Evolutionary conservation across 23 red algal species (phyloP).

Genomic region (Cyanidiococcus yangmingshanensis): DNA sequence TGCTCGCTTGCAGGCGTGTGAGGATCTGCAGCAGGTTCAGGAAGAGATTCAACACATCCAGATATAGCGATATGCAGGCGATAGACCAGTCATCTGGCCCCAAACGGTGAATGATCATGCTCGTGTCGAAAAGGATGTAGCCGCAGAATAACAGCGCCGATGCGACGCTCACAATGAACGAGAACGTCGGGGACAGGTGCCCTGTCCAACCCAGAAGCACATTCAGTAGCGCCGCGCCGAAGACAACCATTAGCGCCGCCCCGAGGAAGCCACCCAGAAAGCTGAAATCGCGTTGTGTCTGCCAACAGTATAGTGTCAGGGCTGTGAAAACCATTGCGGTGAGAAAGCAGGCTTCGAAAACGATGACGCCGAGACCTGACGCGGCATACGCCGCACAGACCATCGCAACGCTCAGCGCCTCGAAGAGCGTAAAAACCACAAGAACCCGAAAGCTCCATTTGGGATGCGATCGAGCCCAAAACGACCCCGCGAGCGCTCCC

Average conservation of each 20-base stretch:
- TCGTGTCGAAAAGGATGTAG: slow-evolving; percentile 96
- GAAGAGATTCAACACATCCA: slow-evolving; percentile 92
- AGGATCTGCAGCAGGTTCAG: slow-evolving; percentile 84
- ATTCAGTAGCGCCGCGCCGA: slow-evolving; percentile 57
- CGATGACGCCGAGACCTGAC: slow-evolving; percentile 45
- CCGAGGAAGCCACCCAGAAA: slow-evolving; percentile 79
- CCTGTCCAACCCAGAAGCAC: slow-evolving; percentile 54
- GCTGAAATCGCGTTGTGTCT: slow-evolving; percentile 68
- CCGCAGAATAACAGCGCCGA: slow-evolving; percentile 58
- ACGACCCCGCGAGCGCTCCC: slow-evolving; percentile 44
- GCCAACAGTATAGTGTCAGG: slow-evolving; percentile 74
- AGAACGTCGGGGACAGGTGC: slow-evolving; percentile 28
- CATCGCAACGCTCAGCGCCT: slow-evolving; percentile 46
- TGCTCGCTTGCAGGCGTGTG: slow-evolving; percentile 34
- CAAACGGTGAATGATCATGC: slow-evolving; percentile 74
- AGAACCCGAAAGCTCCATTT: slow-evolving; percentile 56
- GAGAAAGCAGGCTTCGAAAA: slow-evolving; percentile 59
- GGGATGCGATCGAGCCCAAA: slow-evolving; percentile 47
- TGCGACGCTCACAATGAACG: slow-evolving; percentile 50
- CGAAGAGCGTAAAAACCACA: slow-evolving; percentile 48
- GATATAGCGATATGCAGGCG: slow-evolving; percentile 38
- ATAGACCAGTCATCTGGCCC: slow-evolving; percentile 71
- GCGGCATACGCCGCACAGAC: slow-evolving; percentile 63
- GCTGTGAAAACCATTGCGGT: slow-evolving; percentile 54
- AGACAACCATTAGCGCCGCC: slow-evolving; percentile 49